Evolutionary conservation across 495 filamentous ascomycete genomes (phyloP), one percentile per base, ranked within the genome.

Genomic region (Talaromyces liani): DNA sequence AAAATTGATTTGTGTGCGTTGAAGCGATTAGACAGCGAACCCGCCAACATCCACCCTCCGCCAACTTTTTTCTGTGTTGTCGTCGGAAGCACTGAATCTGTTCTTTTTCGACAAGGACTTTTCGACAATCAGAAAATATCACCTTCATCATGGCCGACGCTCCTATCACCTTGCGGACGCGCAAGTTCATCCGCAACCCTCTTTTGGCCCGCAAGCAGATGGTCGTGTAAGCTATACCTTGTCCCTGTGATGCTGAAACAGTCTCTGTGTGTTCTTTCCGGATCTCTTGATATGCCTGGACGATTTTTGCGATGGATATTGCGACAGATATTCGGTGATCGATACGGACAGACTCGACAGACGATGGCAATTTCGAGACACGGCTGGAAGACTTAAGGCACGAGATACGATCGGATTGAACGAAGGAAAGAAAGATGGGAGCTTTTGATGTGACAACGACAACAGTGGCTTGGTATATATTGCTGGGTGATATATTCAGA

Each of bases 151-250:
- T 97, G 94, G 86, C 93, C 79, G 94, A 97, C 80, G 74, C 84
- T 77, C 85, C 88, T 70, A 91, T 99, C 75, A 98, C 94, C 71
- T 82, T 99, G 84, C 91, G 95, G 82, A 99, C 95, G 79, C 93
- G 95, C 89, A 99, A 99, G 85, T 99, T 99, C 91, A 95, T 98
- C 80, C 89, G 92, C 82, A 99, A 99, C 85, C 90, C 95, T 76
- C 91, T 99, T 76, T 90, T 99, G 69, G 93, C 87, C 74, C 89
- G 93, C 75, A 97, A 94, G 85, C 95, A 99, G 87, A 98, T 99
- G 94, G 95, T 99, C 82, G 91, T 98, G 94, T 99, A 93, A 87
- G 95, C 65, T 57, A 29, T 25, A 27, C 22, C 27, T 56, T 56
- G 53, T 29, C 27, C 27, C 1, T 29, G 53, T 56, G 53, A 9